Evolutionary conservation across 2,329 filamentous ascomycete genomes (phyloP).

Genomic region (Metarhizium robertsii): DNA sequence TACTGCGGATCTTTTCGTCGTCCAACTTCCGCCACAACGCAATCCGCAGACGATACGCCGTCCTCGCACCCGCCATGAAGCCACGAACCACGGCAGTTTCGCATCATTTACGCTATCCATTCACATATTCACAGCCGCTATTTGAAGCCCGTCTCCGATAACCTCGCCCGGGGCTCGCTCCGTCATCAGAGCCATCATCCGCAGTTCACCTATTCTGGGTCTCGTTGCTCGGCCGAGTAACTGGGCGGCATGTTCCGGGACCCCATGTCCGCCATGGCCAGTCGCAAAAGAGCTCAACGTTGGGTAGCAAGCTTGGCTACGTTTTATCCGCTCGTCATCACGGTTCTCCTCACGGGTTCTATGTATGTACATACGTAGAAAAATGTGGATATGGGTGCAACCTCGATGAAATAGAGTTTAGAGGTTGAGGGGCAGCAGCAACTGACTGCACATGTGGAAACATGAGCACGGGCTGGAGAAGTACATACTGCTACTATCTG

Average conservation of each 20-base stretch:
- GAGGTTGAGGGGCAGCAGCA: no score
- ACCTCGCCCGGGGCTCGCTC: not conserved
- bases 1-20: not conserved
- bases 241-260: not conserved
- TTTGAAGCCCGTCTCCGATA: no score
- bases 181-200: not conserved
- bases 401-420: no score
- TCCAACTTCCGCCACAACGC: not conserved
- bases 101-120: no score
- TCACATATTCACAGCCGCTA: no score
- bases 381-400: no score
- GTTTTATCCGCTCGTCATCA: no score
- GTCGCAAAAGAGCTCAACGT: not conserved
- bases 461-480: not conserved
- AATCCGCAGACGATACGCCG: not conserved
- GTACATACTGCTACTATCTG: not conserved
- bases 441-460: not conserved
- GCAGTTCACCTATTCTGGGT: not conserved
- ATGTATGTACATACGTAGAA: no score
- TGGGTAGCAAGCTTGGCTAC: no score
- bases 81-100: no score
- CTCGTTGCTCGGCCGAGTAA: not conserved
- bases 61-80: not conserved
- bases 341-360: no score
- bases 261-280: not conserved